These are phyloP conservation scores for Suillus spraguei DNA, from an alignment of 768 basidiomycete species.

Conservation along the genomic window DNA sequence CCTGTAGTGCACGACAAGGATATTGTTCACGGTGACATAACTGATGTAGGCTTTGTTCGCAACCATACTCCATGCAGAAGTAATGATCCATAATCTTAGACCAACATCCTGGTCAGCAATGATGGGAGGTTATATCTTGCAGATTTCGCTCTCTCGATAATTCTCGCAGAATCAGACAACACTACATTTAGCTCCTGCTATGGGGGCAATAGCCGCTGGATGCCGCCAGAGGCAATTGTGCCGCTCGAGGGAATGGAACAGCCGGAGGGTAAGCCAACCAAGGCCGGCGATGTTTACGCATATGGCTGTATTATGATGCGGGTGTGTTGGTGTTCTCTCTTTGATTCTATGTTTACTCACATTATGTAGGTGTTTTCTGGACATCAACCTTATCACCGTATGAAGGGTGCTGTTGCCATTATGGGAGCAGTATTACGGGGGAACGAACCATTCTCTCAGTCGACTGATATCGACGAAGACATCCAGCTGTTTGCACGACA, in stretches of 20 bases:
- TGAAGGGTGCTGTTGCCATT: rapidly evolving
- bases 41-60: background rate
- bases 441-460: background rate
- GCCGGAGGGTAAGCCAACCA: background rate
- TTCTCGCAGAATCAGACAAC: background rate
- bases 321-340: background rate
- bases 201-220: background rate
- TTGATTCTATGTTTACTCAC: background rate
- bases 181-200: too few species aligned
- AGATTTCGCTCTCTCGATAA: background rate
- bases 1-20: background rate
- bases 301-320: background rate
- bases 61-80: background rate
- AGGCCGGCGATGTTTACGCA: background rate
- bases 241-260: too few species aligned
- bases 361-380: background rate
- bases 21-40: background rate
- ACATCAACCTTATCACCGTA: rapidly evolving
- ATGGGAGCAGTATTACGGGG: rapidly evolving
- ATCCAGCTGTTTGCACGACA: rapidly evolving
- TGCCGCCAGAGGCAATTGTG: background rate
- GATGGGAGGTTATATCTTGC: background rate
- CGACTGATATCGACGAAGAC: background rate
- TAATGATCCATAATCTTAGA: background rate
- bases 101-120: background rate